Conservation (phyloP, 2,329 filamentous ascomycete genomes). For the Gaeumannomyces tritici region DNA sequence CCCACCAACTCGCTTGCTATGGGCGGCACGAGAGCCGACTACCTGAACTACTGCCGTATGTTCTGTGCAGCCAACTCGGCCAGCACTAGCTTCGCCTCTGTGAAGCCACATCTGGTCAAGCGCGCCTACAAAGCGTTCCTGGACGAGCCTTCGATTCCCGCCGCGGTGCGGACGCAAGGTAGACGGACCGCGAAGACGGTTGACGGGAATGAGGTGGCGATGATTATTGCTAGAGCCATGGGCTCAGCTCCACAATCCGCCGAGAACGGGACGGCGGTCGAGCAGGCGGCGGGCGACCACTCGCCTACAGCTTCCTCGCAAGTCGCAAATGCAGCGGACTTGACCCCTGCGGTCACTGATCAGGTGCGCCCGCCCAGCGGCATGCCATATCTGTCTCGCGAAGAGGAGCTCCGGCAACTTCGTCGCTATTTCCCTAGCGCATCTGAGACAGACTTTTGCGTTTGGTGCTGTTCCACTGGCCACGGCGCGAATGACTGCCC, state of each 20-base stretch:
- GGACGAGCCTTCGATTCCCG: neutral
- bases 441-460: conserved; percentile 33
- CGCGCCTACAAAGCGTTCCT: neutral
- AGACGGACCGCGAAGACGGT: neutral
- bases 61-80: neutral
- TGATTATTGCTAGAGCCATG: neutral
- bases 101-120: neutral
- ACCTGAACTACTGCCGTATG: neutral
- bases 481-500: conserved; percentile 38
- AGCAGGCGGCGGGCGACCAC: neutral
- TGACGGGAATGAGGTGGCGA: neutral
- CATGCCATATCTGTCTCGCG: conserved; percentile 2
- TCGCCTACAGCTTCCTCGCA: neutral
- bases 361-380: neutral
- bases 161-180: neutral
- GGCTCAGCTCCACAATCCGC: neutral
- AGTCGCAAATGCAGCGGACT: neutral
- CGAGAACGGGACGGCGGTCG: neutral
- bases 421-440: conserved; percentile 42
- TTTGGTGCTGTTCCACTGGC: conserved; percentile 38
- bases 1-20: neutral
- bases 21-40: neutral
- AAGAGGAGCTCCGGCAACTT: conserved; percentile 28
- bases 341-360: neutral
- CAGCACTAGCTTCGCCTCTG: neutral